Conservation (phyloP, 805 yeast genomes). For the Starmera dryadoides region DNA sequence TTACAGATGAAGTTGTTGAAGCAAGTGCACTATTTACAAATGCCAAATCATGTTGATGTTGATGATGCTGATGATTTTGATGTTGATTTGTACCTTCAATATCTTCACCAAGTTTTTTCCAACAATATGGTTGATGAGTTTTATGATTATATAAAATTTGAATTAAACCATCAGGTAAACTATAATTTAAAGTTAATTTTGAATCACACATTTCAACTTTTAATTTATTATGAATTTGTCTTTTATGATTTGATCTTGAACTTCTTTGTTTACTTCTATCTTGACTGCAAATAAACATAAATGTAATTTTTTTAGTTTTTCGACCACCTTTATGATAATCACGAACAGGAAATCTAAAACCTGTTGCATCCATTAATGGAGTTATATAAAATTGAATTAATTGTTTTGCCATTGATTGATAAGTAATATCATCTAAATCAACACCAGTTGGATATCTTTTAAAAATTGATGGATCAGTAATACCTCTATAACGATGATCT, state of each 20-base stretch:
- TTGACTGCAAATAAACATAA: constrained; percentile 39
- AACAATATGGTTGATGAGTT: constrained; percentile 30
- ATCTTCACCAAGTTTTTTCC: constrained; percentile 14
- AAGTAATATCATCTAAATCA: constrained; percentile 24
- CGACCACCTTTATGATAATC: constrained; percentile 38
- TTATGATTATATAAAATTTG: constrained; percentile 31
- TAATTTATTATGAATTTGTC: constrained; percentile 30
- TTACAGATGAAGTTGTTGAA: too few relatives aligned
- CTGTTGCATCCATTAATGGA: constrained; percentile 34
- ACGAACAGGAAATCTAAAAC: constrained; percentile 35
- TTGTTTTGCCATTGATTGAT: constrained; percentile 26
- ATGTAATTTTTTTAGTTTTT: constrained; percentile 32
- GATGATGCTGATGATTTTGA: too few relatives aligned
- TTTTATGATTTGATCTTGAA: constrained; percentile 31
- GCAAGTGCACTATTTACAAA: not conserved
- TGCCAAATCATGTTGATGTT: not conserved
- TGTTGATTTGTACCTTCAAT: not conserved
- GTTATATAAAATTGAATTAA: constrained; percentile 28
- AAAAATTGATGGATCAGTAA: constrained; percentile 23
- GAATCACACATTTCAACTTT: constrained; percentile 36
- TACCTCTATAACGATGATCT: constrained; percentile 28
- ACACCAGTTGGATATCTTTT: constrained; percentile 24
- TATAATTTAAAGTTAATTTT: constrained; percentile 30
- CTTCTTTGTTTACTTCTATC: constrained; percentile 35
- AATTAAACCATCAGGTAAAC: constrained; percentile 28